Percentiles rank a stretch among this genome's conserved stretches.
Evolutionary conservation across 1,284 basidiomycete genomes (phyloP).

Genomic region (Sutorius eximius): DNA sequence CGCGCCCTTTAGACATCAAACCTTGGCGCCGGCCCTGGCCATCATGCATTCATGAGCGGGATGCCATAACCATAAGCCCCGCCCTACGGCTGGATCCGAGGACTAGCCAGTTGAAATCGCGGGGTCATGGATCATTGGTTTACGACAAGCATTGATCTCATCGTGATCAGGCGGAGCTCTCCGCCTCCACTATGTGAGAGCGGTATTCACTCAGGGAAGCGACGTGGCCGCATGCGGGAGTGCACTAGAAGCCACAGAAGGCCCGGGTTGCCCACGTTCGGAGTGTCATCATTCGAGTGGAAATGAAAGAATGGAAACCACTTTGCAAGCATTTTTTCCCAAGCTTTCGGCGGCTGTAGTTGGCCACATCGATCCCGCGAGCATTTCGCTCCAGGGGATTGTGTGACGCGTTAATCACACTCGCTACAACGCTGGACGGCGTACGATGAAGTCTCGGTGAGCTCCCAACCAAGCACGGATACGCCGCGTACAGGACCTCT

Average conservation of each 20-base stretch:
- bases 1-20: not conserved
- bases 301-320: constrained; percentile 6
- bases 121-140: not conserved
- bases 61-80: not conserved
- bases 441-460: too few relatives aligned
- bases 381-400: not conserved
- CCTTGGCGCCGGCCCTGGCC: not conserved
- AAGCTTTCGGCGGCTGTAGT: not conserved
- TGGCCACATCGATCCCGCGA: not conserved
- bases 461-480: too few relatives aligned
- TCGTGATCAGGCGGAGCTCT: not conserved
- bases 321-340: not conserved
- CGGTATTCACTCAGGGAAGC: not conserved
- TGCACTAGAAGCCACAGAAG: not conserved
- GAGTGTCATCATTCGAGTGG: not conserved
- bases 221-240: not conserved
- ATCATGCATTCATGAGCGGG: too few relatives aligned
- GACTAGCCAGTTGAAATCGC: not conserved
- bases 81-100: not conserved
- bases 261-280: not conserved
- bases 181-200: not conserved
- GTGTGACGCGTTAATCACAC: not conserved
- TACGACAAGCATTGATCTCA: not conserved
- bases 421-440: not conserved
- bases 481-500: too few relatives aligned